Base-by-base conservation (phyloP, 164 flowering plant genomes). In the Hamamelis virginiana region DNA sequence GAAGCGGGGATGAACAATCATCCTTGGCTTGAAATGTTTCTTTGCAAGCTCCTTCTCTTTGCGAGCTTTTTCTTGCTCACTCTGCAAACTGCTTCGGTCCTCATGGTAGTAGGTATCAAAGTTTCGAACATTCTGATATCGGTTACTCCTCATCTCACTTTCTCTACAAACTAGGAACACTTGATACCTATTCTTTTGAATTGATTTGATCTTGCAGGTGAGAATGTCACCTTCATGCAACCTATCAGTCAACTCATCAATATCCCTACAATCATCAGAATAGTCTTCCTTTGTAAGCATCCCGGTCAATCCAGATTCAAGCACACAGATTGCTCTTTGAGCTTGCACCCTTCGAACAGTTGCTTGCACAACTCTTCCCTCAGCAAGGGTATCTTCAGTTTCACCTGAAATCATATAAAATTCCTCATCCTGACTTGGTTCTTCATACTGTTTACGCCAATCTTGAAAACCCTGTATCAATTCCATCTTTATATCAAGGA, bases 1-100 rank as follows among this genome's bases (percentile, higher is more conserved):
- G 59, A 96, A 96, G 48, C 95, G 89, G 8, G 95, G 97, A 79
- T 96, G 98, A 69, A 91, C 94, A 65, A 96, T 96, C 96, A 91
- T 89, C 79, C 99, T 86, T 18, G 92, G 87, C 83, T 89, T 90
- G 72, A 92, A 90, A 83, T 83, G 89, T 78, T 85, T 92, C 86
- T 89, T 90, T 14, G 90, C 94, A 66, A 86, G 90, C 81, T 93
- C 97, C 89, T 87, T 94, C 38, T 87, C 87, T 74, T 88, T 96
- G 57, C 87, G 90, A 80, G 86, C 84, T 67, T 89, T 91, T 59
- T 91, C 98, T 68, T 85, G 80, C 53, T 83, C 88, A 73, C 63
- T 84, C 62, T 78, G 87, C 55, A 80, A 53, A 68, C 74, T 83
- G 74, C 81, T 83, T 48, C 74, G 83, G 48, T 91, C 94, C 77